phyloP scores from a whole-genome alignment of 1,139 yeast genomes.

The Martiniozyma asiatica region DNA sequence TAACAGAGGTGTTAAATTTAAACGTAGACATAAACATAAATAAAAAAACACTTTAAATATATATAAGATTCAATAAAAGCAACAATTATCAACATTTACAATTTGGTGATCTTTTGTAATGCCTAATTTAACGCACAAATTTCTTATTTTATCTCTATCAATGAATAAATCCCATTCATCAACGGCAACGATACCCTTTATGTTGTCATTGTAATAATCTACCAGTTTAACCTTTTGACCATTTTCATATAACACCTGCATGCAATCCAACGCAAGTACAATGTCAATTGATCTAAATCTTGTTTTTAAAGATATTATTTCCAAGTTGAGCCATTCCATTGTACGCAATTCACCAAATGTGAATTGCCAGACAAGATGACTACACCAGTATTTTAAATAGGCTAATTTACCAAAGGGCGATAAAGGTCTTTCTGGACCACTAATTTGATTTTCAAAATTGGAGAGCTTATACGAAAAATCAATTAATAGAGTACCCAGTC shows the following conservation, averaged over 20 bases:
- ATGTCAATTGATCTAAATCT: slow-evolving; percentile 68
- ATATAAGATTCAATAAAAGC: no score
- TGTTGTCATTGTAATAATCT: no score
- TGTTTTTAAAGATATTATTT: slow-evolving; percentile 42
- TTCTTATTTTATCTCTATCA: neutral
- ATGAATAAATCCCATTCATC: no score
- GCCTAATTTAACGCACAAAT: no score
- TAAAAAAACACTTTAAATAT: no score
- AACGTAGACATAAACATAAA: no score
- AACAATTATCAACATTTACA: no score
- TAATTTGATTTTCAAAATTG: slow-evolving; percentile 37
- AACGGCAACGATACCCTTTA: no score
- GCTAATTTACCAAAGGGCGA: slow-evolving; percentile 70
- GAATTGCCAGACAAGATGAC: slow-evolving; percentile 31
- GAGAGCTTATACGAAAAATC: slow-evolving; percentile 76
- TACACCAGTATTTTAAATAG: slow-evolving; percentile 72
- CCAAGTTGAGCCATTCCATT: slow-evolving; percentile 29
- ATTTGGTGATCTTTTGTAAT: no score
- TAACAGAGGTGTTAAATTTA: no score
- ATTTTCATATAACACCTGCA: slow-evolving; percentile 35
- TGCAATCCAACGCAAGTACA: slow-evolving; percentile 46
- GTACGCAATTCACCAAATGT: slow-evolving; percentile 26
- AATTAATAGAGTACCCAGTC: slow-evolving; percentile 67
- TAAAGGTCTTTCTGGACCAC: slow-evolving; percentile 90
- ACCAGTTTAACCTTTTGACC: slow-evolving; percentile 15